These are phyloP conservation scores for Xylaria sp. DNA, from an alignment of 2,329 filamentous ascomycete genomes.

Conservation along the genomic window DNA sequence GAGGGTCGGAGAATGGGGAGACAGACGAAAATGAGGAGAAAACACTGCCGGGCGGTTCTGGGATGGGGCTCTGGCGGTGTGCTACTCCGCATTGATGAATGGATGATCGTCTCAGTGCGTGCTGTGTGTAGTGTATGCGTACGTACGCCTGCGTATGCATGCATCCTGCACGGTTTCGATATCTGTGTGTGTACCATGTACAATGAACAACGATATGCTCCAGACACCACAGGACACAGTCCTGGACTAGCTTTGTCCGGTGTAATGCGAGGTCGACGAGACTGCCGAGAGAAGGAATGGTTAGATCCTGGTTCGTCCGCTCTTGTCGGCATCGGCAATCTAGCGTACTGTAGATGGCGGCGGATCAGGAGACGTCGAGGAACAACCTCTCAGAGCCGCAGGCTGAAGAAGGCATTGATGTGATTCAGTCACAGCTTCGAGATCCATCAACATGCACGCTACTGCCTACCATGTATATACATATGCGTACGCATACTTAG, in stretches of 20 bases:
- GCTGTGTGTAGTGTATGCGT: too few relatives aligned
- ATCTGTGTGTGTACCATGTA: background rate
- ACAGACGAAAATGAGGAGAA: background rate
- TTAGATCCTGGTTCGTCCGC: slow-evolving; percentile 21
- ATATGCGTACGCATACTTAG: too few relatives aligned
- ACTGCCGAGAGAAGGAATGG: slow-evolving; percentile 11
- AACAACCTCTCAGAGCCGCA: slow-evolving; percentile 23
- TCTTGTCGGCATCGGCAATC: slow-evolving; percentile 26
- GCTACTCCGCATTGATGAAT: slow-evolving; percentile 31
- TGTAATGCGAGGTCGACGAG: slow-evolving; percentile 15
- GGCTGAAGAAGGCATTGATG: slow-evolving; percentile 3
- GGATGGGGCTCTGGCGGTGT: slow-evolving; percentile 30
- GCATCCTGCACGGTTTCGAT: slow-evolving; percentile 23
- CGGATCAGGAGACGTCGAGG: slow-evolving; percentile 25
- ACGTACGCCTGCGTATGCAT: slow-evolving; percentile 19
- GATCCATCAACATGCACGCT: background rate
- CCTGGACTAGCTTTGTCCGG: background rate
- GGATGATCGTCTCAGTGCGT: slow-evolving; percentile 21
- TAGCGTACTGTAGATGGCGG: slow-evolving; percentile 23
- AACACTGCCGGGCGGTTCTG: background rate
- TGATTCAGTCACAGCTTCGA: slow-evolving; percentile 15
- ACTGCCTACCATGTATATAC: too few relatives aligned
- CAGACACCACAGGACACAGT: background rate
- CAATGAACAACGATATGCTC: slow-evolving; percentile 9
- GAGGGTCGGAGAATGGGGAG: background rate